phyloP scores from a whole-genome alignment of 2,329 filamentous ascomycete genomes.

The Calonectria hongkongensis region DNA sequence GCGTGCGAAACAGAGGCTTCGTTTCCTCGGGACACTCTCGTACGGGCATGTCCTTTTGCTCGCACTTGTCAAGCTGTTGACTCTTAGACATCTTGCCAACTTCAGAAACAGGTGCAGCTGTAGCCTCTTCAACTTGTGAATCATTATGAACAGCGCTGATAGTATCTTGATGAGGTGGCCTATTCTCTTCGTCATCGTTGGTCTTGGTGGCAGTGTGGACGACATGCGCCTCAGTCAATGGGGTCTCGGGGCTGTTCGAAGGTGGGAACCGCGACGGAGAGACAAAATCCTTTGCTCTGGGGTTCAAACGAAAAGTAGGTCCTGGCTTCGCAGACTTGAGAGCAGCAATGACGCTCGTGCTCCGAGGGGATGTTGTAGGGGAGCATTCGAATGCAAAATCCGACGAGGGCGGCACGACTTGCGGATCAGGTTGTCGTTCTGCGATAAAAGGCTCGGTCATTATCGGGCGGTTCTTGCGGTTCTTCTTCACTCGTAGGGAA shows the following conservation, averaged over 20 bases:
- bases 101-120: slow-evolving; percentile 16
- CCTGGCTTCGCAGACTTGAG: neutral
- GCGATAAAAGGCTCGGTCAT: slow-evolving; percentile 43
- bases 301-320: slow-evolving; percentile 20
- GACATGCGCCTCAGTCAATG: neutral
- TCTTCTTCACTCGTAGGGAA: slow-evolving; percentile 59
- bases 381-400: slow-evolving; percentile 42
- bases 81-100: slow-evolving; percentile 44
- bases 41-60: slow-evolving; percentile 26
- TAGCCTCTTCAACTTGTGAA: slow-evolving; percentile 5
- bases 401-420: slow-evolving; percentile 40
- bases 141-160: slow-evolving; percentile 30
- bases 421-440: slow-evolving; percentile 38
- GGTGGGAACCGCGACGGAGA: slow-evolving; percentile 44
- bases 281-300: slow-evolving; percentile 50
- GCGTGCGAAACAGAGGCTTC: slow-evolving; percentile 40
- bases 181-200: slow-evolving; percentile 26
- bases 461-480: slow-evolving; percentile 51
- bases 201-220: slow-evolving; percentile 27
- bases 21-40: slow-evolving; percentile 34
- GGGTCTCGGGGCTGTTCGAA: neutral
- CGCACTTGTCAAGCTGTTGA: slow-evolving; percentile 44
- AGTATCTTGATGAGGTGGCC: neutral
- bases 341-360: neutral
- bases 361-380: neutral